Base-by-base conservation (phyloP, 164 flowering plant genomes). In the Stephania japonica region DNA sequence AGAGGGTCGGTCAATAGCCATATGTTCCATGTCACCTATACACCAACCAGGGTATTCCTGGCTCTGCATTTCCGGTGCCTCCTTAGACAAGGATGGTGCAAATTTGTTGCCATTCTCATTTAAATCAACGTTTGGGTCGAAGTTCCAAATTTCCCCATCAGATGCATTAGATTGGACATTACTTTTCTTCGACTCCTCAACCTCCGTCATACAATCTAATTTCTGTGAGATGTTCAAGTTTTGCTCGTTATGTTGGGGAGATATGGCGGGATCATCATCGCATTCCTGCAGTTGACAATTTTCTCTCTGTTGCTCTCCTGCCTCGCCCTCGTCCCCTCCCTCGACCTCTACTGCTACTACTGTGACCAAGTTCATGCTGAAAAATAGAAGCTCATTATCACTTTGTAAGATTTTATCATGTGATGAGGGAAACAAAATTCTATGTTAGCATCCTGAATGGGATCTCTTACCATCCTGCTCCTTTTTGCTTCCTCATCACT, bases 241-340 rank as follows among this genome's bases (percentile, higher is more conserved):
- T 41, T 73, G 83, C 73, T 83, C 85, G 56, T 72, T 81, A 71
- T 77, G 82, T 65, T 78, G 71, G 56, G 82, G 83, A 72, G 80
- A 78, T 53, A 72, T 72, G 66, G 69, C 81, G 0, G 75, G 76
- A 74, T 83, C 83, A 70, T 83, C 83, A 70, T 80, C 85, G 26
- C 73, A 78, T 65, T 83, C 78, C 19, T 85, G 91, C 63, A 63
- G 80, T 23, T 80, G 91, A 42, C 73, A 16, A 70, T 73, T 71
- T 64, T 94, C 94, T 65, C 85, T 88, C 94, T 13, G 79, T 47
- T 23, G 81, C 73, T 32, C 88, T 78, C 67, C 73, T 75, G 41
- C 85, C 81, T 59, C 97, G 79, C 6, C 97, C 97, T 70, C 98
- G 85, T 1, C 98, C 98, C 68, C 98, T 80, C 14, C 98, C 98